Conservation (phyloP, 2,329 filamentous ascomycete genomes). For the Sarocladium kiliense region DNA sequence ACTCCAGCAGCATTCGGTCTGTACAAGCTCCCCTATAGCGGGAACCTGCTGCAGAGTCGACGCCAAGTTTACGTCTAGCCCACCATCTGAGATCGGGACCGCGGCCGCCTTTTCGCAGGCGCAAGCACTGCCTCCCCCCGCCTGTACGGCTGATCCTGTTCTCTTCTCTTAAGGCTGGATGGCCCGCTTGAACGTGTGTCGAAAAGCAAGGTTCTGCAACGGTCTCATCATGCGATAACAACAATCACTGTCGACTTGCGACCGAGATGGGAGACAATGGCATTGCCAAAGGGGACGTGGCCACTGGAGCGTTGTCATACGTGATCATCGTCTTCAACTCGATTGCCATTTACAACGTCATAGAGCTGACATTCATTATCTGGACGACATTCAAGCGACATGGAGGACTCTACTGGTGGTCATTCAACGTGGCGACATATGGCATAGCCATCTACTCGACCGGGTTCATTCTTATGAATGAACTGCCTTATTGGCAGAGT, state of each 20-base stretch:
- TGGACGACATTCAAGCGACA: constrained; percentile 28
- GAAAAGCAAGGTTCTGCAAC: not conserved
- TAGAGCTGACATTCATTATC: constrained; percentile 31
- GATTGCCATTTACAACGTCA: constrained; percentile 28
- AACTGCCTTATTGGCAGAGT: constrained; percentile 10
- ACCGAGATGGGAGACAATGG: constrained; percentile 7
- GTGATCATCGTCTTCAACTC: constrained; percentile 25
- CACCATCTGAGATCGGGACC: not conserved
- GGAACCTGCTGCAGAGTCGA: not conserved
- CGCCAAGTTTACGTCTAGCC: not conserved
- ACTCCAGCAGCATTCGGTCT: not conserved
- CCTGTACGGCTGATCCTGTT: no score
- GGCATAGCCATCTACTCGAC: constrained; percentile 32
- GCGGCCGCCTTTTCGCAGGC: no score
- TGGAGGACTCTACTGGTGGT: constrained; percentile 33
- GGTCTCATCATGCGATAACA: not conserved
- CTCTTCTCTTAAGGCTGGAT: not conserved
- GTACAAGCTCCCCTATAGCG: not conserved
- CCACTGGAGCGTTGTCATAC: constrained; percentile 4
- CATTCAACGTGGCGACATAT: constrained; percentile 27
- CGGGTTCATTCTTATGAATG: constrained; percentile 41
- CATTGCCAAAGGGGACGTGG: constrained; percentile 6
- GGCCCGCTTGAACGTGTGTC: not conserved
- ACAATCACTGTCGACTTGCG: not conserved
- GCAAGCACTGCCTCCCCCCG: no score